These are phyloP conservation scores for Arachis hypogaea DNA, from an alignment of 306 rosid genomes.

Conservation along the genomic window DNA sequence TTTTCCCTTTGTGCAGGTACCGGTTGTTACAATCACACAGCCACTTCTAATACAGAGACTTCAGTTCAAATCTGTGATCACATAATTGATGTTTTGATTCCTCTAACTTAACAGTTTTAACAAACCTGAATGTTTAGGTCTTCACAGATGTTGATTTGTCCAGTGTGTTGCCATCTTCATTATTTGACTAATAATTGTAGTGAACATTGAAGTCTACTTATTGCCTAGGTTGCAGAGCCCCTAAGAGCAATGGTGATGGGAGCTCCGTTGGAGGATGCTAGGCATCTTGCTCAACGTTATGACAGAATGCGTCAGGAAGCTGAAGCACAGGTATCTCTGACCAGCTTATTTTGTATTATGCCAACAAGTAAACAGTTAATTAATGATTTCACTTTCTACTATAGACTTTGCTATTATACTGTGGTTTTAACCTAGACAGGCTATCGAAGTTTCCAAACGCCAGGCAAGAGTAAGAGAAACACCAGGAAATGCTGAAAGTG, in stretches of 20 bases:
- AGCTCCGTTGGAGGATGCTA: slow-evolving; percentile 92
- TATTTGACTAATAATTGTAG: slow-evolving; percentile 21
- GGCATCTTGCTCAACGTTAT: slow-evolving; percentile 95
- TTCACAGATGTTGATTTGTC: background rate
- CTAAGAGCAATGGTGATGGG: slow-evolving; percentile 95
- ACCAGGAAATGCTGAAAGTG: slow-evolving; percentile 73
- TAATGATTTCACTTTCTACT: slow-evolving; percentile 5
- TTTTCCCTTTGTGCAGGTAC: too few relatives aligned
- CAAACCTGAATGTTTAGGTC: slow-evolving; percentile 15
- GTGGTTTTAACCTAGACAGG: slow-evolving; percentile 83
- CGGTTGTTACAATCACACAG: background rate
- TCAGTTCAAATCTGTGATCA: slow-evolving; percentile 30
- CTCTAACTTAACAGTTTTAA: slow-evolving; percentile 12
- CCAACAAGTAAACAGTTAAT: slow-evolving; percentile 30
- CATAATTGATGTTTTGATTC: slow-evolving; percentile 6
- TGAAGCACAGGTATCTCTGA: slow-evolving; percentile 78
- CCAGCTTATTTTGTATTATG: background rate
- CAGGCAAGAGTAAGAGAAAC: slow-evolving; percentile 86
- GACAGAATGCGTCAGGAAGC: slow-evolving; percentile 96
- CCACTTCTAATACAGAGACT: slow-evolving; percentile 8
- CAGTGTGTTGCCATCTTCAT: slow-evolving; percentile 15
- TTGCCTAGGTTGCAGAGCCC: slow-evolving; percentile 86
- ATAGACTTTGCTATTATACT: slow-evolving; percentile 45
- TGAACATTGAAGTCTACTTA: slow-evolving; percentile 32
- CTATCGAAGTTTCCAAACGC: slow-evolving; percentile 91